These are phyloP conservation scores for Penicillium goetzii DNA, from an alignment of 495 filamentous ascomycete genomes.

Conservation along the genomic window DNA sequence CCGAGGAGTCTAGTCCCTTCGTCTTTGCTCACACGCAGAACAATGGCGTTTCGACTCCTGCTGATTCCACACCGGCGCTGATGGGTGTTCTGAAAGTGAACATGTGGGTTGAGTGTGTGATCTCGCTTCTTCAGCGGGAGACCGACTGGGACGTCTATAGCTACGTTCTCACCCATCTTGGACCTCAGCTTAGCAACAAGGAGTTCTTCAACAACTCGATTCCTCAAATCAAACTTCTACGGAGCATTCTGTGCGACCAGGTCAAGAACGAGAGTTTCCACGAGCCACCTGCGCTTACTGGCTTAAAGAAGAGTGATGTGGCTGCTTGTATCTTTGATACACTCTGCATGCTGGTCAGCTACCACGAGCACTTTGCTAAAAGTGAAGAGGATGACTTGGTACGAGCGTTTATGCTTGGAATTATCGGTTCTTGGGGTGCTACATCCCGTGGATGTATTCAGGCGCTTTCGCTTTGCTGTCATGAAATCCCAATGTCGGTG, in stretches of 20 bases:
- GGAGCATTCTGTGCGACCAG: conserved; percentile 78
- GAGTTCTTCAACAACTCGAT: conserved; percentile 76
- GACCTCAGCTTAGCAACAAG: conserved; percentile 85
- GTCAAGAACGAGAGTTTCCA: conserved; percentile 72
- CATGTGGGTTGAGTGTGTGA: conserved; percentile 75
- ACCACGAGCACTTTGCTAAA: conserved; percentile 81
- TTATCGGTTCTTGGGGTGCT: conserved; percentile 78
- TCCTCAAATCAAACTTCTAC: conserved; percentile 73
- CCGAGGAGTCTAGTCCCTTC: conserved; percentile 48
- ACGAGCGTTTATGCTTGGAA: conserved; percentile 77
- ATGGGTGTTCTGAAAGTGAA: conserved; percentile 61
- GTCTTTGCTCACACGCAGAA: conserved; percentile 44
- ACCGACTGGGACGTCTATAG: conserved; percentile 94
- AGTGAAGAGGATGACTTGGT: conserved; percentile 88
- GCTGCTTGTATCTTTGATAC: conserved; percentile 84
- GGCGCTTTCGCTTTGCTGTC: conserved; percentile 88
- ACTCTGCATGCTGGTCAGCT: conserved; percentile 82
- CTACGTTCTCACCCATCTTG: conserved; percentile 84
- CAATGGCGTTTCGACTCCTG: conserved; percentile 21
- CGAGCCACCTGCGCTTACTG: conserved; percentile 72
- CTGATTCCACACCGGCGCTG: conserved; percentile 30
- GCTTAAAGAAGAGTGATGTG: conserved; percentile 85
- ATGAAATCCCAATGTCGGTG: conserved; percentile 84
- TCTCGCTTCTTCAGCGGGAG: conserved; percentile 73
- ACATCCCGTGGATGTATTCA: conserved; percentile 92